Conservation (phyloP, 2,329 filamentous ascomycete genomes). For the Fusarium sp. region DNA sequence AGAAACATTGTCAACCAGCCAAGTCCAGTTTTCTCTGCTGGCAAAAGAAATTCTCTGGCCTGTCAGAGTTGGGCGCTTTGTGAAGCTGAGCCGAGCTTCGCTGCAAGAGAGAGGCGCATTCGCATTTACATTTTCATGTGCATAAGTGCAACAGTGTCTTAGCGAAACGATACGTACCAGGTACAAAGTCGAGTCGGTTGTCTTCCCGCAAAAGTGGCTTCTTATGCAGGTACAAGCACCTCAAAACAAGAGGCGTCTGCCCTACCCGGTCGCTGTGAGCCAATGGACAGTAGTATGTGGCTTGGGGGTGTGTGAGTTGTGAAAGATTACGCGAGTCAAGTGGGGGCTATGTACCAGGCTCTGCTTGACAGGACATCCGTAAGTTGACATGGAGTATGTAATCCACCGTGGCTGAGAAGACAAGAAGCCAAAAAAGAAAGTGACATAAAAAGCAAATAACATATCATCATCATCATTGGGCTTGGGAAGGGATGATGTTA, state of each 20-base stretch:
- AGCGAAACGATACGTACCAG: slow-evolving; percentile 1
- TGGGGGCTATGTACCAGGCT: not conserved
- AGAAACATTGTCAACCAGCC: not conserved
- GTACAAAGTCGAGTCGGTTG: slow-evolving; percentile 28
- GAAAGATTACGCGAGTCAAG: slow-evolving; percentile 12
- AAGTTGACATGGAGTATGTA: not conserved
- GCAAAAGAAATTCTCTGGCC: not conserved
- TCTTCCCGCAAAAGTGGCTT: slow-evolving; percentile 35
- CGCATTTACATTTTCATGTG: not conserved
- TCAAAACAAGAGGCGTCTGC: slow-evolving; percentile 22
- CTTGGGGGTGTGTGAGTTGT: slow-evolving; percentile 17
- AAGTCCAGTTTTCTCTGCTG: not conserved
- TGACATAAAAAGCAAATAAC: not conserved
- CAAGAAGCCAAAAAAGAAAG: not conserved
- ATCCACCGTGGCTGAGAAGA: not conserved
- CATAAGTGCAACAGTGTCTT: not conserved
- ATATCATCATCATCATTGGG: not conserved
- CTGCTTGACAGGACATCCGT: not conserved
- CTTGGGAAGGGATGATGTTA: not conserved
- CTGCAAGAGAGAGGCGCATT: slow-evolving; percentile 28
- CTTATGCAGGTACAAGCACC: slow-evolving; percentile 34
- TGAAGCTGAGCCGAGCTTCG: slow-evolving; percentile 20
- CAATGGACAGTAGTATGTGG: slow-evolving; percentile 20
- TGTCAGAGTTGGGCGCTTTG: slow-evolving; percentile 14
- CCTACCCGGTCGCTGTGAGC: slow-evolving; percentile 17